phyloP scores from a whole-genome alignment of 768 basidiomycete species.

The Tylopilus felleus region DNA sequence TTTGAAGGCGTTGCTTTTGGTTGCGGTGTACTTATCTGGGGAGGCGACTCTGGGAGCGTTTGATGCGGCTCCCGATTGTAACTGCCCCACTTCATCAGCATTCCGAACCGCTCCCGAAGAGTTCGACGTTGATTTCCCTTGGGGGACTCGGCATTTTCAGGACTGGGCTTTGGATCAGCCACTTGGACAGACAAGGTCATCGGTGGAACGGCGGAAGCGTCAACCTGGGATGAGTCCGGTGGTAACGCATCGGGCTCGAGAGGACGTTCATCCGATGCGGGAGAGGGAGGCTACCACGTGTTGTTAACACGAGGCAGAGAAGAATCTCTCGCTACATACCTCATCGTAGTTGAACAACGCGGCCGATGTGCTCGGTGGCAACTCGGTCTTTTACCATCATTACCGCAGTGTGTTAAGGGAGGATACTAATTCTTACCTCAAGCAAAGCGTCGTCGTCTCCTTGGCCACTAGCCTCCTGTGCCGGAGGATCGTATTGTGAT shows the following conservation, averaged over 20 bases:
- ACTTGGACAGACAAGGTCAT: too few relatives aligned
- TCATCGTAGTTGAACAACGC: background rate
- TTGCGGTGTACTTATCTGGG: background rate
- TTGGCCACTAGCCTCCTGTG: too few relatives aligned
- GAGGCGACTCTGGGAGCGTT: background rate
- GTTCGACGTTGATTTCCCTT: background rate
- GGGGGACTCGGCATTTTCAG: background rate
- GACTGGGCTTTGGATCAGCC: background rate
- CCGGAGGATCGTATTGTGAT: too few relatives aligned
- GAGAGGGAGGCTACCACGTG: background rate
- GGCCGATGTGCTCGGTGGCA: background rate
- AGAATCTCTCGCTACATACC: background rate
- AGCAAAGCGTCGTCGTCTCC: too few relatives aligned
- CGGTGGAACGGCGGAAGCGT: too few relatives aligned
- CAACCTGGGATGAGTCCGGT: too few relatives aligned
- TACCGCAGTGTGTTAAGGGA: background rate
- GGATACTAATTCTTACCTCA: background rate
- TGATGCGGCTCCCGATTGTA: background rate
- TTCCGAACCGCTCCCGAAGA: background rate
- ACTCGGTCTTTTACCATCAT: background rate
- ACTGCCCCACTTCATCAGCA: background rate
- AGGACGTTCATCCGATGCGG: background rate
- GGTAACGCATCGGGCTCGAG: background rate
- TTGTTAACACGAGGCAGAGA: background rate
- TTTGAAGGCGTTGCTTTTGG: background rate